phyloP scores from a whole-genome alignment of 2,329 filamentous ascomycete genomes.

The Apiospora pterosperma region DNA sequence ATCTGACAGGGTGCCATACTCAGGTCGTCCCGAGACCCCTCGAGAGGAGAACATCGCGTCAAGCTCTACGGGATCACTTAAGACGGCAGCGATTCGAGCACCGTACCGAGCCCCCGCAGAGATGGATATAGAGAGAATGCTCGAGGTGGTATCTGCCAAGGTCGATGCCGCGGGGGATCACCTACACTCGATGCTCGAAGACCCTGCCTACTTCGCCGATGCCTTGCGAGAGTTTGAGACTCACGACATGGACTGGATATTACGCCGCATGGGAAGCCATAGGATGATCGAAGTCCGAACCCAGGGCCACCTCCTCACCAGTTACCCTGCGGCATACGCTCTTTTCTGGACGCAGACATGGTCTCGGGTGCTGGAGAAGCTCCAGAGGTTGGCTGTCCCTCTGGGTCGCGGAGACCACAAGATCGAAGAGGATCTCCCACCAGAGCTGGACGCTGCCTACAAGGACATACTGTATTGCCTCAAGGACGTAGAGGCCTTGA shows the following conservation, averaged over 20 bases:
- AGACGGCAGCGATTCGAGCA: constrained; percentile 6
- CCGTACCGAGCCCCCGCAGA: constrained; percentile 10
- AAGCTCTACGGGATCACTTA: not conserved
- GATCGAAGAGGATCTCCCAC: not conserved
- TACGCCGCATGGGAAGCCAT: not conserved
- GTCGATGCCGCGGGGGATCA: constrained; percentile 12
- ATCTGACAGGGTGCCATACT: not conserved
- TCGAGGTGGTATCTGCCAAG: constrained; percentile 10
- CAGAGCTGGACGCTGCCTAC: not conserved
- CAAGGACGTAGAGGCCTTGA: not conserved
- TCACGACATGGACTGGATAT: not conserved
- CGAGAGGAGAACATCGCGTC: not conserved
- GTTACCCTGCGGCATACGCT: not conserved
- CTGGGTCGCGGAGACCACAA: not conserved
- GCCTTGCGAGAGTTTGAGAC: constrained; percentile 7
- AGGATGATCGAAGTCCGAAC: not conserved
- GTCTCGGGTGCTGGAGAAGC: not conserved
- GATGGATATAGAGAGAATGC: constrained; percentile 7
- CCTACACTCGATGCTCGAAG: constrained; percentile 13
- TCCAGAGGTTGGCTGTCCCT: not conserved
- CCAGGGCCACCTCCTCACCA: not conserved
- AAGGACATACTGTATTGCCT: not conserved
- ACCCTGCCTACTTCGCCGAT: constrained; percentile 12
- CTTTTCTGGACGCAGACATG: not conserved
- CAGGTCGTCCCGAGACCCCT: not conserved